Percentiles rank a stretch among this genome's conserved stretches.
These are phyloP conservation scores for Hirsutella minnesotensis DNA, from an alignment of 2,329 filamentous ascomycete genomes.

Conservation along the genomic window DNA sequence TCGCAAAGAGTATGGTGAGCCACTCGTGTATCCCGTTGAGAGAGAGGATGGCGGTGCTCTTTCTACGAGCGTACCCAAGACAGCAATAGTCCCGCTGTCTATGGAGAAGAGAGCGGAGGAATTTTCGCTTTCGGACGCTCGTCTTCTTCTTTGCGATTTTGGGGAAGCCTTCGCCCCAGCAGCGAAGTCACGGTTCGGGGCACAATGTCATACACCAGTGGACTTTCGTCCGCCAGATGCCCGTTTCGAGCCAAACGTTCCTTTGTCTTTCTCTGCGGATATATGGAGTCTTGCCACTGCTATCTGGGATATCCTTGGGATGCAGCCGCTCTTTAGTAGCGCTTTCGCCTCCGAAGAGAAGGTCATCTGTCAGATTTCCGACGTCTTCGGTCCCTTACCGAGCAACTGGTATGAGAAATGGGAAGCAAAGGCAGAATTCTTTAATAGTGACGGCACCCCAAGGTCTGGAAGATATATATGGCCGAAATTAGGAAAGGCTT, in stretches of 20 bases:
- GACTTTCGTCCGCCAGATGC: constrained; percentile 18
- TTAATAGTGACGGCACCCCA: constrained; percentile 1
- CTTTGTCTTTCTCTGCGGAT: constrained; percentile 22
- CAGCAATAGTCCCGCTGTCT: constrained; percentile 15
- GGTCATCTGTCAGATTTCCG: constrained; percentile 2
- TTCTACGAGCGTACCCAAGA: neutral
- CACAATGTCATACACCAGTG: constrained; percentile 16
- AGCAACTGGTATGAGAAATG: constrained; percentile 8
- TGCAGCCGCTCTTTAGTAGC: constrained; percentile 1
- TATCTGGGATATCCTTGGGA: constrained; percentile 21
- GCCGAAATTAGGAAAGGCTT: neutral
- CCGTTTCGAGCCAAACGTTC: constrained; percentile 18
- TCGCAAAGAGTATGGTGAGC: neutral
- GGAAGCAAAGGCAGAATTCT: constrained; percentile 5
- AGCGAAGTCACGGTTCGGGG: constrained; percentile 7
- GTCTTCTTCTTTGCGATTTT: constrained; percentile 18
- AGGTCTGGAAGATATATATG: neutral
- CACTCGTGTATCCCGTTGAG: neutral
- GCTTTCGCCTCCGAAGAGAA: constrained; percentile 3
- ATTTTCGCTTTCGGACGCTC: neutral
- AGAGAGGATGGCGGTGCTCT: neutral
- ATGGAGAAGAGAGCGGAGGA: constrained; percentile 5
- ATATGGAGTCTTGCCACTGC: constrained; percentile 26
- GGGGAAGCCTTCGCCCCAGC: constrained; percentile 18
- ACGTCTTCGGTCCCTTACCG: constrained; percentile 8